Base-by-base conservation (phyloP, 331 rosid species). In the Malus hybrid region DNA sequence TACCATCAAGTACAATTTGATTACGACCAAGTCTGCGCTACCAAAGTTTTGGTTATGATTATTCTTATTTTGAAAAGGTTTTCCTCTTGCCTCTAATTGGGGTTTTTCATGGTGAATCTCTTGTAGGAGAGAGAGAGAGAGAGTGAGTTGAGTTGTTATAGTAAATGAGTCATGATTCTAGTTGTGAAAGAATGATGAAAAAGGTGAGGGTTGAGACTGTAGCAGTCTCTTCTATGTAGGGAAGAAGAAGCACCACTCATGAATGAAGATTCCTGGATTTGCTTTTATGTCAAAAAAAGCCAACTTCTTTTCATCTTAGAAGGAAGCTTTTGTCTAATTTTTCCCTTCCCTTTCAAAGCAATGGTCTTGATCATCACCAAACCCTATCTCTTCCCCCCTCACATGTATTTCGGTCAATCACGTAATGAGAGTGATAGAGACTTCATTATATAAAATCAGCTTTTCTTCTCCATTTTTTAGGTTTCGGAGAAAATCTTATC, bases 271-370 rank as follows among this genome's bases (percentile, higher is more conserved):
- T 91, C 98, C 89, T 89, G 89, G 81, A 81, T 76, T 44, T 77
- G 87, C 90, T 90, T 87, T 86, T 80, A 77, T 83, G 42, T 80
- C 82, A 72, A 87, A 86, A 90, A 88, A 89, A 44, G 50, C 50
- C 85, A 82, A 72, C 83, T 86, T 85, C 91, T 93, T 93, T 89
- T 84, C 79, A 85, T 80, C 89, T 70, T 44, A 62, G 76, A 77
- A 85, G 76, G 82, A 85, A 88, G 93, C 91, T 91, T 86, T 91
- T 88, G 95, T 87, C 90, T 90, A 93, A 90, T 94, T 44, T 11
- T 44, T 85, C 86, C 69, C 86, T 91, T 91, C 84, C 39, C 87
- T 82, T 90, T 85, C 86, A 90, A 90, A 87, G 91, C 94, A 88
- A 80, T 79, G 90, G 85, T 81, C 80, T 80, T 80, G 87, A 82